Evolutionary conservation across 306 rosid genomes (phyloP), one percentile per base, ranked within the genome.

Genomic region (Corylus americana): DNA sequence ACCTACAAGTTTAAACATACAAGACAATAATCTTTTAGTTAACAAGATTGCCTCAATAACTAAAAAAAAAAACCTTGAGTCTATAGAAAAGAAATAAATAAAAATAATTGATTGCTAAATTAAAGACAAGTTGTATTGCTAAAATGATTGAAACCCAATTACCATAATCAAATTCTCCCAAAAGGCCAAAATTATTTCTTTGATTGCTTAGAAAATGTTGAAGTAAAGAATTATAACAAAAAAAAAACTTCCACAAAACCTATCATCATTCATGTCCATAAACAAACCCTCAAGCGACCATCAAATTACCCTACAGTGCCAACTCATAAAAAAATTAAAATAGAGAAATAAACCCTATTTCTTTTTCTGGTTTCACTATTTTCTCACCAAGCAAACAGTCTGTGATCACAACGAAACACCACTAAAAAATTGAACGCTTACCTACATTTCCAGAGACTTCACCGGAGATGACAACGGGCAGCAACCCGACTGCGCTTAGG

Each of bases 401-500:
- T 12, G 42, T 20, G 29, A 64, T 7, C 48, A 35, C n/a, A 37
- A 7, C 47, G 4, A 14, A 64, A 20, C n/a, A 64, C 2, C 0
- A 14, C 2, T 63, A 25, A 11, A 57, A 57, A 57, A 27, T 11
- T 5, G n/a, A 17, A 37, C n/a, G n/a, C n/a, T n/a, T 0, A 29
- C 54, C 54, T 68, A 74, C 31, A 39, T 45, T 20, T 55, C 10
- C 18, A 74, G 80, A 39, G 80, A 68, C 25, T 17, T 7, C 14
- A 31, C 13, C 25, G 45, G 35, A 12, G 67, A 68, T 53, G 68
- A 77, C 16, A 7, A 31, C 35, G 1, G n/a, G n/a, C n/a, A n/a
- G n/a, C n/a, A 29, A 62, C 29, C 67, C 27, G 67, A 22, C 22
- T 68, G 67, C 53, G 18, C 45, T 77, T 42, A 25, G 75, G 80